phyloP scores from a whole-genome alignment of 306 rosid genomes.

The Prunus mira region DNA sequence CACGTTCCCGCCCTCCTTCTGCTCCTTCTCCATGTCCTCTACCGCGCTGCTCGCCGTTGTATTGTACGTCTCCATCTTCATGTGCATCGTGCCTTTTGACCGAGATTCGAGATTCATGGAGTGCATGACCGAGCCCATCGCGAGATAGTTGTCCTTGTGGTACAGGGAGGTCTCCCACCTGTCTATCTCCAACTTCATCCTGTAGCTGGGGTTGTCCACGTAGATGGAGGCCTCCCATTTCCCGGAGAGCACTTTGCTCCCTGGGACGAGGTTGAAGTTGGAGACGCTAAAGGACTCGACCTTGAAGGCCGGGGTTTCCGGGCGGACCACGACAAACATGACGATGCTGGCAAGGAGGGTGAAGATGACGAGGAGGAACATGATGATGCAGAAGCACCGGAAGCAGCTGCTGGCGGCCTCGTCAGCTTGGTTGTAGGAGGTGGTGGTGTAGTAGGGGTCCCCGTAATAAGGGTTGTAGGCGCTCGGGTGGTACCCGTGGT shows the following conservation, averaged over 20 bases:
- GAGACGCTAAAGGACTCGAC: constrained; percentile 30
- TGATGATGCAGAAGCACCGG: constrained; percentile 26
- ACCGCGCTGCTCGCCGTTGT: not conserved
- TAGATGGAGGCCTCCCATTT: constrained; percentile 37
- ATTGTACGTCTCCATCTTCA: constrained; percentile 18
- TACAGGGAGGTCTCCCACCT: constrained; percentile 22
- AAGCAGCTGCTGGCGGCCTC: not conserved
- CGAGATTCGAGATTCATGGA: constrained; percentile 23
- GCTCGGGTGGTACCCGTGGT: constrained; percentile 3
- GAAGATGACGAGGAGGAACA: not conserved
- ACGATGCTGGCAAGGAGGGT: constrained; percentile 12
- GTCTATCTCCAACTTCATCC: not conserved
- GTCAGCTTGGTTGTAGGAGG: not conserved
- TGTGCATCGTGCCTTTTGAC: not conserved
- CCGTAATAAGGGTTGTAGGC: constrained; percentile 5
- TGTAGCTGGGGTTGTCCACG: constrained; percentile 32
- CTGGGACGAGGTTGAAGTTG: constrained; percentile 28
- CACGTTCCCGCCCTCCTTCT: constrained; percentile 18
- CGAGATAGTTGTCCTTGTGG: not conserved
- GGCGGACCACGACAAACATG: constrained; percentile 24
- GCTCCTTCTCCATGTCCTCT: constrained; percentile 28
- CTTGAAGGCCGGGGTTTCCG: constrained; percentile 26
- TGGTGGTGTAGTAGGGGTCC: not conserved
- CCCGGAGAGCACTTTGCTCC: constrained; percentile 15
- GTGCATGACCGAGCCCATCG: not conserved